These are phyloP conservation scores for Botrytis elliptica DNA, from an alignment of 2,329 filamentous ascomycete genomes.

Conservation along the genomic window DNA sequence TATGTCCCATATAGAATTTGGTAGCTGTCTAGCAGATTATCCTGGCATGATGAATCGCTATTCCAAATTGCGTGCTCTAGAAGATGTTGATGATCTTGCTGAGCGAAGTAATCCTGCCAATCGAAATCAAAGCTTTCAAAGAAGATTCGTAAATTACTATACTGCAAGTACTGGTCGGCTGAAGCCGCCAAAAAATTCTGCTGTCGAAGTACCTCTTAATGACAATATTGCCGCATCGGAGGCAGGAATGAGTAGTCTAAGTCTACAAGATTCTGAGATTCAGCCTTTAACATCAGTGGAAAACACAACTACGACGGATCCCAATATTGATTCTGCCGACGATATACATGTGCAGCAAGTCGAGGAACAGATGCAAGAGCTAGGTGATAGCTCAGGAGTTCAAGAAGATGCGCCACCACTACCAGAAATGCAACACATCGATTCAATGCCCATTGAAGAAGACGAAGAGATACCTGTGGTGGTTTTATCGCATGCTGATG, in stretches of 20 bases:
- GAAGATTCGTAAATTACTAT: constrained; percentile 88
- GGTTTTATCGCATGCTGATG: background rate
- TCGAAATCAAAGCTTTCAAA: constrained; percentile 46
- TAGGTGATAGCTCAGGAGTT: constrained; percentile 34
- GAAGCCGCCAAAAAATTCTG: constrained; percentile 48
- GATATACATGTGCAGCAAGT: constrained; percentile 38
- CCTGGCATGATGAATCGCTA: constrained; percentile 69
- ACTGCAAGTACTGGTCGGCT: constrained; percentile 76
- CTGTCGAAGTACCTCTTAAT: constrained; percentile 25
- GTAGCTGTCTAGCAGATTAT: constrained; percentile 76
- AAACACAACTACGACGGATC: background rate
- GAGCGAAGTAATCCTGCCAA: constrained; percentile 29
- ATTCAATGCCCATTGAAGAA: constrained; percentile 44
- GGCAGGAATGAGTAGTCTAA: constrained; percentile 32
- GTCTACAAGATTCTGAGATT: constrained; percentile 23
- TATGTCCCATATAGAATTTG: constrained; percentile 80
- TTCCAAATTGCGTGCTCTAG: constrained; percentile 64
- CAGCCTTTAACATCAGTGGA: constrained; percentile 45
- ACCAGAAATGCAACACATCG: constrained; percentile 41
- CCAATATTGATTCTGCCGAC: constrained; percentile 38
- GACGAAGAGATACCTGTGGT: constrained; percentile 24
- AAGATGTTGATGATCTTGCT: constrained; percentile 62
- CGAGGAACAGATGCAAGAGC: constrained; percentile 34
- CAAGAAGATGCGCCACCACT: constrained; percentile 32
- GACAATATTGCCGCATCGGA: constrained; percentile 27